Base-by-base conservation (phyloP, 495 filamentous ascomycete genomes). In the Aspergillus sparsus region DNA sequence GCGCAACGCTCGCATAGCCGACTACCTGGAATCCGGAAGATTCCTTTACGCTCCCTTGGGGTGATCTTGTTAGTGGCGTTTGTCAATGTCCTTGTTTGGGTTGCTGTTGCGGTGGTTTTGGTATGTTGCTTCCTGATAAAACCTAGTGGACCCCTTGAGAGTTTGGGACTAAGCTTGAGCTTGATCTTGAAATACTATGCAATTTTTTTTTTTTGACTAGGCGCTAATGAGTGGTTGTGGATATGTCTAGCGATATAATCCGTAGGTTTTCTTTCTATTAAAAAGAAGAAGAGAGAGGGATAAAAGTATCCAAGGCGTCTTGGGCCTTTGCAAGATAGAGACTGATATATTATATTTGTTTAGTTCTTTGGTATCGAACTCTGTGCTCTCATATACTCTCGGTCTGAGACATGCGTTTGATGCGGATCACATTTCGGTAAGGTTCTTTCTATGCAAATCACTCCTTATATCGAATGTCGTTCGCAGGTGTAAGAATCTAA, bases 361-460 rank as follows among this genome's bases (percentile, higher is more conserved):
- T 58, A 86, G 84, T 6, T 74, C 81, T 5, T 77, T 97, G 56
- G 84, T 92, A 42, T 88, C 87, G 13, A 87, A 91, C 5, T 89
- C 93, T 5, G 84, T 93, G 13, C 82, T 96, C 0, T 84, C 93
- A 12, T 97, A 95, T 71, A 93, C 92, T 0, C 81, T 98, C 6
- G 93, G 94, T 7, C 82, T 98, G 18, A 85, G 94, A 53, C 93
- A 98, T 81, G 94, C 94, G 4, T 86, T 97, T 50, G 94, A 97
- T 69, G 94, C 94, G 13, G 93, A 98, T 73, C 94, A 98, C 75
- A 97, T 98, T 73, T 87, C 89, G 51, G 83, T 87, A 74, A 33
- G 51, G 13, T 15, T 34, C 13, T 7, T 39, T 55, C 3, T 13
- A 37, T 9, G 6, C 13, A 36, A 11, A n/a, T n/a, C 10, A 33